phyloP scores from a whole-genome alignment of 768 basidiomycete species.

The Termitomyces sp. region DNA sequence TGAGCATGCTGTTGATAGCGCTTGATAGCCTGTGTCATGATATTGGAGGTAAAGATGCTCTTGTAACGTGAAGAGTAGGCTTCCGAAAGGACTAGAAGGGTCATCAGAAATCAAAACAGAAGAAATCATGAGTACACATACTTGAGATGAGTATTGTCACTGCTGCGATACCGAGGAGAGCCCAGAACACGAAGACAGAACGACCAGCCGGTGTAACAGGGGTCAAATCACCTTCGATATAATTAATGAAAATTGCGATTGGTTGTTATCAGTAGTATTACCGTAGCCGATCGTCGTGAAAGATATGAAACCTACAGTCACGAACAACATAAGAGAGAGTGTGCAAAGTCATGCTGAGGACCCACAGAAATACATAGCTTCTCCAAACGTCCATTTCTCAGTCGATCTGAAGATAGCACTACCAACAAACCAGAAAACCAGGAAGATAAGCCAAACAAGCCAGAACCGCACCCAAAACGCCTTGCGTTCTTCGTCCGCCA shows the following conservation, averaged over 20 bases:
- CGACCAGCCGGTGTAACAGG: slow-evolving; percentile 66
- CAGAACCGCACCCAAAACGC: slow-evolving; percentile 52
- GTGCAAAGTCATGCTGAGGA: neutral
- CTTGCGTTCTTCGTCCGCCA: slow-evolving; percentile 41
- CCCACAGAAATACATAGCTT: slow-evolving; percentile 70
- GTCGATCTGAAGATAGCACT: slow-evolving; percentile 63
- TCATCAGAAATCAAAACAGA: neutral
- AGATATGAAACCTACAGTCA: slow-evolving; percentile 51
- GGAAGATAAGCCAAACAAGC: slow-evolving; percentile 55
- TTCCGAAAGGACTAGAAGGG: slow-evolving; percentile 51
- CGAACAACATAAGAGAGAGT: neutral
- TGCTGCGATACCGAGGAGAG: slow-evolving; percentile 66
- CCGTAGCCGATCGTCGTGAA: slow-evolving; percentile 76
- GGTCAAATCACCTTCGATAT: slow-evolving; percentile 43
- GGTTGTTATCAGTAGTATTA: slow-evolving; percentile 3
- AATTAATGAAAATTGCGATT: neutral
- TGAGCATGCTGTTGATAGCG: slow-evolving; percentile 26
- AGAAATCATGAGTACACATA: slow-evolving; percentile 22
- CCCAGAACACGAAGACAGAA: slow-evolving; percentile 75
- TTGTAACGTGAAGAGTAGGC: slow-evolving; percentile 64
- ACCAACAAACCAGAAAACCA: slow-evolving; percentile 80
- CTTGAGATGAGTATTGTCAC: slow-evolving; percentile 74
- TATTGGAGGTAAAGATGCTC: slow-evolving; percentile 38
- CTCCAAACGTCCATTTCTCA: slow-evolving; percentile 62
- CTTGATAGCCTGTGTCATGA: slow-evolving; percentile 40